Evolutionary conservation across 371 early-diverging fungal species (phyloP), one percentile per base, ranked within the genome.

Genomic region (Chytridium lagenaria): DNA sequence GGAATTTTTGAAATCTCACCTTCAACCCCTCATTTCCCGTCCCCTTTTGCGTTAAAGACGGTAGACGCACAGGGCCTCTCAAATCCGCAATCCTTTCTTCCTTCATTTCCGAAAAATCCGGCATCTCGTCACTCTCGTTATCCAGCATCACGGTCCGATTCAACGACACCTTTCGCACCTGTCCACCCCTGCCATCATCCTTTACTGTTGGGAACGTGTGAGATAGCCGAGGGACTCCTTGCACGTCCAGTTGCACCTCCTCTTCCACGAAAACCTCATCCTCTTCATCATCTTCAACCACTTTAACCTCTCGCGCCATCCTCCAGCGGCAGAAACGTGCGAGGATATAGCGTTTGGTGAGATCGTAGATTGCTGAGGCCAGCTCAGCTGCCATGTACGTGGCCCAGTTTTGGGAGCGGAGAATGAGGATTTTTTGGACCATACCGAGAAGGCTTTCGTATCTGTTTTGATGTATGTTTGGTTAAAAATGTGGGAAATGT

Each of bases 381-480:
- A 52, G 5, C 55, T 52, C 55, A 26, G 55, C 12, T n/a, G 23
- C 23, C 7, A 52, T 52, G 26, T 44, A 44, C 7, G 19, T n/a
- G 26, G 12, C 26, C 55, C 55, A 52, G 26, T 26, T 23, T 5
- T 12, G 5, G 12, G 55, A 52, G 5, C 55, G 12, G 5, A 52
- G 26, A 52, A 52, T 52, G 55, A 52, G 55, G 26, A 52, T 5
- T 26, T 52, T 52, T 52, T 52, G 55, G 26, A 52, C 55, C 16
- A 52, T 5, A n/a, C 55, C 55, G 5, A 52, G 55, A 26, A 52
- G 55, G 26, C 55, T 15, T n/a, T 52, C 55, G 26, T 52, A 52
- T 5, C 55, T 52, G 55, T 5, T 5, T 52, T 52, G 55, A 52
- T 26, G 55, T 52, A 52, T 5, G 5, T 52, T 15, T 26, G 26